These are phyloP conservation scores for Laguncularia racemosa DNA, from an alignment of 345 rosid genomes.

Conservation along the genomic window DNA sequence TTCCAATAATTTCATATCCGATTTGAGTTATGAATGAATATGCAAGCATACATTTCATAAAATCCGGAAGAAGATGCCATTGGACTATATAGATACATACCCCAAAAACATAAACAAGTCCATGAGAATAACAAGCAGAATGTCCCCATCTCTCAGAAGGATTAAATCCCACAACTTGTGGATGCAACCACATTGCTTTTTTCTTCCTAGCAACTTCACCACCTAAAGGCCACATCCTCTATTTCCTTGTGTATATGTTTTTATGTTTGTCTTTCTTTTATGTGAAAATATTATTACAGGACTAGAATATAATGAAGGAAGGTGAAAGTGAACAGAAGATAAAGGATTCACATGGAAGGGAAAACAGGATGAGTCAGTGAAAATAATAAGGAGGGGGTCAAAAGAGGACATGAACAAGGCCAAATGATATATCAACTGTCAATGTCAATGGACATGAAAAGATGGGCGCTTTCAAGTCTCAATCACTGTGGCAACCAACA, in stretches of 20 bases:
- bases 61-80: not conserved
- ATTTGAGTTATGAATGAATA: slow-evolving; percentile 15
- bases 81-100: slow-evolving; percentile 23
- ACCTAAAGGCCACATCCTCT: slow-evolving; percentile 37
- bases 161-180: slow-evolving; percentile 42
- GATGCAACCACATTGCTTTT: slow-evolving; percentile 68
- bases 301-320: slow-evolving; percentile 11
- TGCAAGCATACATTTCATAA: not conserved
- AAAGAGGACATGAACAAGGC: slow-evolving; percentile 40
- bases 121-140: slow-evolving; percentile 59
- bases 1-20: not conserved
- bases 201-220: slow-evolving; percentile 33
- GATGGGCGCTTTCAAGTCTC: slow-evolving; percentile 81
- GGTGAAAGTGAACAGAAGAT: not conserved
- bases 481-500: slow-evolving; percentile 63
- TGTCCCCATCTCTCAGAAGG: slow-evolving; percentile 88
- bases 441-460: slow-evolving; percentile 71
- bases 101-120: slow-evolving; percentile 58
- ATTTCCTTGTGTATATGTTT: not conserved
- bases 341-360: slow-evolving; percentile 9
- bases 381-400: slow-evolving; percentile 16
- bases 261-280: slow-evolving; percentile 6
- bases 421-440: slow-evolving; percentile 59
- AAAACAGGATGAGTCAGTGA: not conserved
- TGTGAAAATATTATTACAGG: not conserved